phyloP scores from a whole-genome alignment of 306 rosid genomes.

The Trifolium repens region DNA sequence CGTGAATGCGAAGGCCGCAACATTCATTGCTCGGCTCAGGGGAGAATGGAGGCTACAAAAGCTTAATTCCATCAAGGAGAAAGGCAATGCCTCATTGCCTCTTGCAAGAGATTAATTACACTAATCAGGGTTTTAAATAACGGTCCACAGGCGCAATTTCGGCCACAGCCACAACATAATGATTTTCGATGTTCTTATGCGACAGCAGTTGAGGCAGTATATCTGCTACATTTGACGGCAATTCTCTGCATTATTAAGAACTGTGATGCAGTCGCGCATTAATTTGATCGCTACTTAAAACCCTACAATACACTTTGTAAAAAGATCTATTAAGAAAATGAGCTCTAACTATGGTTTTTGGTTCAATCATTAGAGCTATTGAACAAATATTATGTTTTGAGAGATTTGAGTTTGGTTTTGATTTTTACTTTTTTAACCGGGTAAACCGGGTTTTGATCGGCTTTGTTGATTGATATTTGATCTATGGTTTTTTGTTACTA shows the following conservation, averaged over 20 bases:
- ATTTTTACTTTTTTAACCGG: no score
- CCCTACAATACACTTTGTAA: slow-evolving; percentile 1
- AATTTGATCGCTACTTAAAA: background rate
- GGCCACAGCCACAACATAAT: background rate
- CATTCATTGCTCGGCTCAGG: slow-evolving; percentile 49
- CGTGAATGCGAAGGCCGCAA: slow-evolving; percentile 60
- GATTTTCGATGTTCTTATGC: background rate
- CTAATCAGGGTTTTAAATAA: background rate
- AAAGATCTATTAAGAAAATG: background rate
- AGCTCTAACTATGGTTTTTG: slow-evolving; percentile 44
- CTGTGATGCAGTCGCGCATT: no score
- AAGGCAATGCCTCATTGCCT: slow-evolving; percentile 42
- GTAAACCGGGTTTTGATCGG: slow-evolving; percentile 7
- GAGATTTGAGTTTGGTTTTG: slow-evolving; percentile 31
- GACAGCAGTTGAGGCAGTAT: background rate
- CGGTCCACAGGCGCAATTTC: background rate
- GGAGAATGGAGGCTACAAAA: slow-evolving; percentile 58
- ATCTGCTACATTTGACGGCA: background rate
- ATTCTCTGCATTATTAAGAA: background rate
- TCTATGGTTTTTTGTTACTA: background rate
- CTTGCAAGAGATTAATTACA: background rate
- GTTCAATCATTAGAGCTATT: slow-evolving; percentile 40
- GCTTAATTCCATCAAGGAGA: slow-evolving; percentile 52
- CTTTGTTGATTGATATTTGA: slow-evolving; percentile 29
- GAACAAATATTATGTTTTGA: background rate